Percentiles rank a stretch among this genome's conserved stretches.
These are phyloP conservation scores for Calonectria multiphialidica DNA, from an alignment of 2,329 filamentous ascomycete species.

Conservation along the genomic window DNA sequence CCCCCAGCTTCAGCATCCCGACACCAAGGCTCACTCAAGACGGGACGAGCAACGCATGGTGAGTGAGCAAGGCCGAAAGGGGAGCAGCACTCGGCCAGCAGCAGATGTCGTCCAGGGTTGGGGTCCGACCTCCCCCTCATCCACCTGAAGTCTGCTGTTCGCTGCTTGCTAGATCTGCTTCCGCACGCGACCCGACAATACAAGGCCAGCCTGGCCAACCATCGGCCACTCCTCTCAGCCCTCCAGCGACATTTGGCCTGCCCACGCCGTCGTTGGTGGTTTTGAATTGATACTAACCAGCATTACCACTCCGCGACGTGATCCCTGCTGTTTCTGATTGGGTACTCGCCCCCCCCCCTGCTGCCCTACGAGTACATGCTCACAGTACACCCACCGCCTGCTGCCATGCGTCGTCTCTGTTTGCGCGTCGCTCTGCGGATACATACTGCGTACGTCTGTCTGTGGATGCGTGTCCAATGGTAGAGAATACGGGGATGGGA, in stretches of 20 bases:
- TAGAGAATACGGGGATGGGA: background rate
- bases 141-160: conserved; percentile 44
- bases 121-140: conserved; percentile 15
- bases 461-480: conserved; percentile 11
- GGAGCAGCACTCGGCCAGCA: background rate
- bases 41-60: conserved; percentile 15
- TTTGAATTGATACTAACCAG: conserved; percentile 44
- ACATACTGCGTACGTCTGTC: background rate
- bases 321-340: conserved; percentile 39
- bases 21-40: conserved; percentile 12
- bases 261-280: conserved; percentile 43
- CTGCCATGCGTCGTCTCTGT: conserved; percentile 14
- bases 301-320: conserved; percentile 34
- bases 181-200: conserved; percentile 36
- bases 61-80: background rate
- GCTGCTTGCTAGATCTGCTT: conserved; percentile 27
- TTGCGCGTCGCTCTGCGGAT: background rate
- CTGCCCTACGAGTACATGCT: conserved; percentile 1
- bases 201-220: conserved; percentile 33
- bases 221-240: conserved; percentile 36
- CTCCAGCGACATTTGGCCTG: conserved; percentile 36
- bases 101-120: background rate
- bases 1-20: background rate
- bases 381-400: conserved; percentile 8
- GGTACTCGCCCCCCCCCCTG: conserved; percentile 17